Conservation (phyloP, 139 green algal genomes). For the Zygnema cylindricum region DNA sequence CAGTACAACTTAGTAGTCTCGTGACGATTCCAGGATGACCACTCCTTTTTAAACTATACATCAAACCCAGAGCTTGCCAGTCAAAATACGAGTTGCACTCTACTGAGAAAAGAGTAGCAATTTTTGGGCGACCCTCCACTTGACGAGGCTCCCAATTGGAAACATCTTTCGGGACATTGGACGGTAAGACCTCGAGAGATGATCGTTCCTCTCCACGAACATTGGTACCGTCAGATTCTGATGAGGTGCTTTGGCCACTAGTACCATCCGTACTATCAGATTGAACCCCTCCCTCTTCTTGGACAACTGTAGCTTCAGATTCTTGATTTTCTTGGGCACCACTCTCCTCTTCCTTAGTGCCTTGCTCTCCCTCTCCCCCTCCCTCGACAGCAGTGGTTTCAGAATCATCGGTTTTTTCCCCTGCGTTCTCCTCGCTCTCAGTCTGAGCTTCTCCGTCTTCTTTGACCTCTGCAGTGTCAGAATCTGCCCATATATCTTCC, state of each 20-base stretch:
- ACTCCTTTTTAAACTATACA: conserved; percentile 46
- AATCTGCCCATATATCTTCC: no score
- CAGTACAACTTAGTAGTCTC: conserved; percentile 50
- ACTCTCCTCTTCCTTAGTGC: no score
- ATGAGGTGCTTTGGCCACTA: not conserved
- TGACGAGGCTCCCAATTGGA: not conserved
- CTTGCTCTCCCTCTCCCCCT: no score
- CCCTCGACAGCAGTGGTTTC: not conserved
- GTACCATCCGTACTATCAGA: not conserved
- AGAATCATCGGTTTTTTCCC: no score
- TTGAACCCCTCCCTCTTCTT: no score
- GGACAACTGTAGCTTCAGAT: not conserved
- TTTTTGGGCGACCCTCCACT: conserved; percentile 11
- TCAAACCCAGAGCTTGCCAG: conserved; percentile 55
- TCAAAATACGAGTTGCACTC: conserved; percentile 60
- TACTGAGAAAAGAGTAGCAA: conserved; percentile 50
- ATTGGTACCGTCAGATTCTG: not conserved
- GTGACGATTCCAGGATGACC: conserved; percentile 54
- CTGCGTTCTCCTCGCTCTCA: no score
- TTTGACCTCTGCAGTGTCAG: no score
- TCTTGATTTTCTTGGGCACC: not conserved
- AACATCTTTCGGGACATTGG: not conserved
- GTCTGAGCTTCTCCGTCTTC: no score
- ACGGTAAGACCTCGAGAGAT: not conserved
- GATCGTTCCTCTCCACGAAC: not conserved